Evolutionary conservation across 2,329 filamentous ascomycete genomes (phyloP).

Genomic region (Aspergillus sp.): DNA sequence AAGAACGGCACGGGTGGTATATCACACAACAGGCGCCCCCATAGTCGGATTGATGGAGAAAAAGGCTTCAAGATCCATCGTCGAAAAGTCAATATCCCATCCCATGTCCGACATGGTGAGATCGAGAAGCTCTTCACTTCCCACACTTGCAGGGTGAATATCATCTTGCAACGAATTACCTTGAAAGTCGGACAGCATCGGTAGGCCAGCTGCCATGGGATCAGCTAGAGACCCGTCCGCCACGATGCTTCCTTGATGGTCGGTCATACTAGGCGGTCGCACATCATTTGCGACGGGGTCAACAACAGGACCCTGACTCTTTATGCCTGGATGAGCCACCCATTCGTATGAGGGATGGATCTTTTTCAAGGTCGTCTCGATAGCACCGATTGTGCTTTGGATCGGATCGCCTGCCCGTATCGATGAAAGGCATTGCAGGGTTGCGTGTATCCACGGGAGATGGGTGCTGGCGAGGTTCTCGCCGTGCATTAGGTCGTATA

Average conservation of each 20-base stretch:
- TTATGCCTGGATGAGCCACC: conserved; percentile 7
- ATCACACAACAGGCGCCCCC: conserved; percentile 12
- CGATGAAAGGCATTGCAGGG: conserved; percentile 36
- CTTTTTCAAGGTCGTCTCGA: conserved; percentile 34
- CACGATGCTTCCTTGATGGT: background rate
- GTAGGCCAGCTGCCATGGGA: background rate
- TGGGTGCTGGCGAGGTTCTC: conserved; percentile 36
- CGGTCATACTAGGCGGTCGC: background rate
- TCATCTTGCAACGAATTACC: conserved; percentile 22
- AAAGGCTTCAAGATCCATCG: conserved; percentile 41
- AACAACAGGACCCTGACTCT: background rate
- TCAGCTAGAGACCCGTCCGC: background rate
- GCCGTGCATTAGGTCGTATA: conserved; percentile 46
- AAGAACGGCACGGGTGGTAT: background rate
- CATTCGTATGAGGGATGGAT: conserved; percentile 32
- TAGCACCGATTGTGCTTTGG: conserved; percentile 28
- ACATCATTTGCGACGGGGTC: background rate
- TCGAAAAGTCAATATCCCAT: conserved; percentile 42
- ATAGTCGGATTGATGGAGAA: conserved; percentile 34
- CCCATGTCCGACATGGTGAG: conserved; percentile 39
- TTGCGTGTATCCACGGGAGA: conserved; percentile 44
- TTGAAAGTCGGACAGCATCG: conserved; percentile 21
- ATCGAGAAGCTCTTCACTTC: conserved; percentile 35
- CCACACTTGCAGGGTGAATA: conserved; percentile 22
- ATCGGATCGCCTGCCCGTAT: conserved; percentile 35